phyloP scores from a whole-genome alignment of 2,329 filamentous ascomycete species.

The Pseudogymnoascus sp. region DNA sequence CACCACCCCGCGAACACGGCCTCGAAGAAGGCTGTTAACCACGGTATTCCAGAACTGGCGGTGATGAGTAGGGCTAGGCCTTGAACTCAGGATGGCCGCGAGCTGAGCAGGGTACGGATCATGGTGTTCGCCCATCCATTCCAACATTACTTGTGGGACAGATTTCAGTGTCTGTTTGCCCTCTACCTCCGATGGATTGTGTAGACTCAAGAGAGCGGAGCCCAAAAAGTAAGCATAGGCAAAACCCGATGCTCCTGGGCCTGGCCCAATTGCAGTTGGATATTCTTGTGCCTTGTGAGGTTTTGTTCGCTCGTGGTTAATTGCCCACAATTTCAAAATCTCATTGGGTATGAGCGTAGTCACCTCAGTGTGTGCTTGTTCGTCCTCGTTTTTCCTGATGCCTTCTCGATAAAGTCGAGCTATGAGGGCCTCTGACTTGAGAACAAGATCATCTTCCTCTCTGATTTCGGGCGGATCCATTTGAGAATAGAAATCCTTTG shows the following conservation, averaged over 20 bases:
- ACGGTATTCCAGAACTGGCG: constrained; percentile 77
- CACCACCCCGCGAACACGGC: constrained; percentile 60
- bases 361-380: constrained; percentile 46
- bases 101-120: constrained; percentile 62
- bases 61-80: constrained; percentile 68
- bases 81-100: constrained; percentile 51
- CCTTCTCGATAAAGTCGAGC: constrained; percentile 55
- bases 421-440: constrained; percentile 67
- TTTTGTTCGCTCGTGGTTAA: constrained; percentile 37
- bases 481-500: constrained; percentile 58
- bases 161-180: constrained; percentile 32
- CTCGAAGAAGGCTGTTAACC: constrained; percentile 66
- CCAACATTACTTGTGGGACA: constrained; percentile 68
- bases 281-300: constrained; percentile 44
- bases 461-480: constrained; percentile 50
- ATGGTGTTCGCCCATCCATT: constrained; percentile 74
- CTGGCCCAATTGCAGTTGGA: constrained; percentile 56
- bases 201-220: constrained; percentile 66
- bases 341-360: constrained; percentile 45
- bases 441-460: constrained; percentile 63
- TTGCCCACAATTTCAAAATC: constrained; percentile 48
- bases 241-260: constrained; percentile 51
- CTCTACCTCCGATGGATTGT: constrained; percentile 46
- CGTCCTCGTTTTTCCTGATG: constrained; percentile 46
- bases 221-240: constrained; percentile 74